A percentile compares a stretch with the other conserved stretches of the same genome.
Evolutionary conservation across 768 basidiomycete species (phyloP).

Genomic region (Lyophyllum shimeji): DNA sequence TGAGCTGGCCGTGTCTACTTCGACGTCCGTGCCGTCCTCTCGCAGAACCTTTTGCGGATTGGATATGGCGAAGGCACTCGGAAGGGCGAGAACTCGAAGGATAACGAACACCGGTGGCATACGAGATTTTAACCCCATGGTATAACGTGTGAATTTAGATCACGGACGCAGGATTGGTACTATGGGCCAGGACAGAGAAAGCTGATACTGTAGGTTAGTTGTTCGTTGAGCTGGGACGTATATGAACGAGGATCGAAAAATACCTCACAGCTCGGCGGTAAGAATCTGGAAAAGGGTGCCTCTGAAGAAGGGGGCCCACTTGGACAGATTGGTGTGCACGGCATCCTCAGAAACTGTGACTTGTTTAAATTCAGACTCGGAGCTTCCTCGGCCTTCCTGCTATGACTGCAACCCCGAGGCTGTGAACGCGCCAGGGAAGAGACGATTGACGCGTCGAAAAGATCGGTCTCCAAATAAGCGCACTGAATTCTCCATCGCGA

Average conservation of each 20-base stretch:
- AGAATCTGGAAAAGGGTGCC: constrained; percentile 14
- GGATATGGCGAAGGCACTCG: constrained; percentile 12
- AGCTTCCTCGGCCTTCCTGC: too few species aligned
- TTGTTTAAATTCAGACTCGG: too few species aligned
- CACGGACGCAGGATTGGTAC: constrained; percentile 5
- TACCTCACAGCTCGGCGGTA: constrained; percentile 9
- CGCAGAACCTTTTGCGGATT: constrained; percentile 17
- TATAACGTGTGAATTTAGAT: constrained; percentile 15
- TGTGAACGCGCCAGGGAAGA: too few species aligned
- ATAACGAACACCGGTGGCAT: constrained; percentile 13
- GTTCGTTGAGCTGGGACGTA: not conserved
- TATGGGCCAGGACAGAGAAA: constrained; percentile 11
- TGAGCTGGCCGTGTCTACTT: constrained; percentile 15
- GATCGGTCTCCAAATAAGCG: not conserved
- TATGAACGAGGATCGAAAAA: not conserved
- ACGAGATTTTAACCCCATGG: constrained; percentile 19
- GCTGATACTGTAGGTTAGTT: constrained; percentile 6
- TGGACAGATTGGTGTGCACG: too few species aligned
- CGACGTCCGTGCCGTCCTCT: constrained; percentile 16
- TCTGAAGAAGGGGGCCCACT: constrained; percentile 12
- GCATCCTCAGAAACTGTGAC: too few species aligned
- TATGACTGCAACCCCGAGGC: too few species aligned
- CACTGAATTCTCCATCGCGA: not conserved
- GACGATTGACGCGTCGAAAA: not conserved
- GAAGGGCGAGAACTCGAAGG: constrained; percentile 14